Percentiles rank a stretch among this genome's conserved stretches.
Conservation (phyloP, 2,329 filamentous ascomycete species). For the Salinomyces thailandicus region DNA sequence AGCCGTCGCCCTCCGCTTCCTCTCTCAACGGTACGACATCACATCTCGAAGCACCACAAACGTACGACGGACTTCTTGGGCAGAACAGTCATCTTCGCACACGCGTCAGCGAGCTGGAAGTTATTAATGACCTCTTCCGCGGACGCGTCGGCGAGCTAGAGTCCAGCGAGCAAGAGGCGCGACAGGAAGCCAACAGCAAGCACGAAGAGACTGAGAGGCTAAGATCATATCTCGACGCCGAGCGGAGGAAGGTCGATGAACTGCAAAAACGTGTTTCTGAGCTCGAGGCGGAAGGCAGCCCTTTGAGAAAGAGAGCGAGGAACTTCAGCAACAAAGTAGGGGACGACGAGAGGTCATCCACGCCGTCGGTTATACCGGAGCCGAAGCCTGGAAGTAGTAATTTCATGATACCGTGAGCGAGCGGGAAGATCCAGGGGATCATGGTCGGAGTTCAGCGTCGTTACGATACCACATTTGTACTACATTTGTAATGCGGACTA, state of each 20-base stretch:
- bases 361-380: not conserved
- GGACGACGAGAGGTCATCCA: not conserved
- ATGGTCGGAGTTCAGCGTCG: not conserved
- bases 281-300: slow-evolving; percentile 7
- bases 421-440: not conserved
- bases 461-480: slow-evolving; percentile 2
- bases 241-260: slow-evolving; percentile 10
- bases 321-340: not conserved
- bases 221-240: slow-evolving; percentile 48
- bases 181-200: slow-evolving; percentile 50
- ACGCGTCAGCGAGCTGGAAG: slow-evolving; percentile 84
- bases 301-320: not conserved
- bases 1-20: slow-evolving; percentile 50
- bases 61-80: slow-evolving; percentile 68
- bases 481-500: too few species aligned
- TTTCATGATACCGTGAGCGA: slow-evolving; percentile 6
- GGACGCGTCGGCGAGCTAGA: slow-evolving; percentile 64
- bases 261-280: slow-evolving; percentile 12
- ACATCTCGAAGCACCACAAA: slow-evolving; percentile 55
- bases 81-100: slow-evolving; percentile 86
- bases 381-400: slow-evolving; percentile 3
- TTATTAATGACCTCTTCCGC: slow-evolving; percentile 69
- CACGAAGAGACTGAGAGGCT: slow-evolving; percentile 48
- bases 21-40: slow-evolving; percentile 41
- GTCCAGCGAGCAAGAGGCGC: slow-evolving; percentile 59